Base-by-base conservation (phyloP, 2,329 filamentous ascomycete species). In the Colletotrichum euphorbiae region DNA sequence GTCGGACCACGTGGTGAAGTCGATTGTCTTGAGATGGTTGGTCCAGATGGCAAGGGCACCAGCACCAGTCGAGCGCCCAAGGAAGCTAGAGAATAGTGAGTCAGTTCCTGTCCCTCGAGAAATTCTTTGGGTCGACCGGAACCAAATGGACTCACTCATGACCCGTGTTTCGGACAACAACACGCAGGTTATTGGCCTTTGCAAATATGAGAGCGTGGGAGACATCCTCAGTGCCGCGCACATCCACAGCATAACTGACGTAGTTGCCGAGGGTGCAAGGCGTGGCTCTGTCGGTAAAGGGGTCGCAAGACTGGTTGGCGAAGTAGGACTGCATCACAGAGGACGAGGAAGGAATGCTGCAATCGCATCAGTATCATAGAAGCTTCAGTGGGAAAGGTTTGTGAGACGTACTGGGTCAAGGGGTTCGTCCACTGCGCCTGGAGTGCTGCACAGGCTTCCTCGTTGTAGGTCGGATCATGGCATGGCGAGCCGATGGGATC, bases 401-500 rank as follows among this genome's bases (percentile, higher is more conserved):
- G 17, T 12, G 17, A 13, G 17, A 73, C 76, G 70, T 71, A 80
- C 78, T 82, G 80, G 15, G 77, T 74, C 68, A 75, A 70, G 15
- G 79, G 74, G 42, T 74, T 72, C 28, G 69, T 72, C 80, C 80
- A 83, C 58, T 75, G 67, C 15, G 64, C 71, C 68, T 79, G 73
- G 11, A 86, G 73, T 2, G 69, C 72, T 2, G 74, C 69, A 72
- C 86, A 89, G 36, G 73, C 76, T 4, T 72, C 74, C 3, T 77
- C 79, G 72, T 88, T 75, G 71, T 84, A 87, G 7, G 71, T 72
- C 5, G 76, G 79, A 31, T 80, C 77, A 70, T 90, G 87, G 72
- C 87, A 90, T 0, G 82, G 77, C 3, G 81, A 75, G 0, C 81
- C 87, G 3, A 89, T 72, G 0, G 88, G 88, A 3, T 82, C 75